Percentiles rank a stretch among this genome's conserved stretches.
These are phyloP conservation scores for Aspergillus neotritici DNA, from an alignment of 2,329 filamentous ascomycete species.

Conservation along the genomic window DNA sequence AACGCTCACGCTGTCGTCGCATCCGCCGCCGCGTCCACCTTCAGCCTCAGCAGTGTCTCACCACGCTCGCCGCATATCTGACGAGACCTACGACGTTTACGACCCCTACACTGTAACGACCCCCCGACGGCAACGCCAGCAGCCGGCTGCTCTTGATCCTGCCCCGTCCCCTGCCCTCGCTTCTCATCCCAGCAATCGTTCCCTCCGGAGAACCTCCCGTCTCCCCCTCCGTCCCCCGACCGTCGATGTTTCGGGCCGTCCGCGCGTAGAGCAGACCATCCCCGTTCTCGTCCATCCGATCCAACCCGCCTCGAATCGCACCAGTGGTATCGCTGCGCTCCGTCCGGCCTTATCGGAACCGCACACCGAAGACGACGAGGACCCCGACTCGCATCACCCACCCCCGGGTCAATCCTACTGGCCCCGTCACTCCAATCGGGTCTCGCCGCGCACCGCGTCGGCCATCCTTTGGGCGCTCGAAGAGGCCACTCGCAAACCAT, in stretches of 20 bases:
- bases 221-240: slow-evolving; percentile 32
- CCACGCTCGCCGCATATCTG: slow-evolving; percentile 36
- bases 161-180: slow-evolving; percentile 42
- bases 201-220: slow-evolving; percentile 49
- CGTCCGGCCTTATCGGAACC: slow-evolving; percentile 31
- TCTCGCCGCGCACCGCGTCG: slow-evolving; percentile 79
- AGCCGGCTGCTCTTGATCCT: slow-evolving; percentile 36
- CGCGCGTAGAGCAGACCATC: slow-evolving; percentile 22
- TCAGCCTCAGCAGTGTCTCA: slow-evolving; percentile 40
- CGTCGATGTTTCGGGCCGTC: slow-evolving; percentile 37
- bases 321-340: slow-evolving; percentile 18
- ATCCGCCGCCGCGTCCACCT: slow-evolving; percentile 18
- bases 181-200: slow-evolving; percentile 44
- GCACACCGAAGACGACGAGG: slow-evolving; percentile 29
- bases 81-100: slow-evolving; percentile 53
- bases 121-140: slow-evolving; percentile 43
- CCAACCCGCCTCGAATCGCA: slow-evolving; percentile 16
- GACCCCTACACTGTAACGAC: slow-evolving; percentile 43
- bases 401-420: slow-evolving; percentile 45
- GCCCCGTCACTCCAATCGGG: slow-evolving; percentile 49
- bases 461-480: slow-evolving; percentile 91
- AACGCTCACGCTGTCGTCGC: slow-evolving; percentile 28
- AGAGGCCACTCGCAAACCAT: slow-evolving; percentile 76
- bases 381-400: slow-evolving; percentile 25
- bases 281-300: slow-evolving; percentile 22